phyloP scores from a whole-genome alignment of 2,329 filamentous ascomycete genomes.

The Drechslera avenae region DNA sequence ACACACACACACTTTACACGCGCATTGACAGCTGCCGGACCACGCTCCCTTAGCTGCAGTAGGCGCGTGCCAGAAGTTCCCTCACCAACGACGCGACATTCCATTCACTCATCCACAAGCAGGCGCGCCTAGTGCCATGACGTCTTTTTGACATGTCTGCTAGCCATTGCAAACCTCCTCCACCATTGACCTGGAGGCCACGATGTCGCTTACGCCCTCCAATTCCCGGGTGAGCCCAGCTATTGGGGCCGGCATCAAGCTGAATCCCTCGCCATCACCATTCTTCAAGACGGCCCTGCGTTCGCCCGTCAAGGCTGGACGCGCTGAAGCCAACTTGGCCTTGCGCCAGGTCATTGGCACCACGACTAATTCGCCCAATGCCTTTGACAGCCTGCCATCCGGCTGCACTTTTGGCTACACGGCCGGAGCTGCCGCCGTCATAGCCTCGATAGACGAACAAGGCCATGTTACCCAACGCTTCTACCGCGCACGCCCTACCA shows the following conservation, averaged over 20 bases:
- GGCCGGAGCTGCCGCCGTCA: conserved; percentile 89
- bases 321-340: conserved; percentile 61
- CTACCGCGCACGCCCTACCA: conserved; percentile 79
- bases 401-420: conserved; percentile 81
- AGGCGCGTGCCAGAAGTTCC: conserved; percentile 23
- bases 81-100: conserved; percentile 23
- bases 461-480: conserved; percentile 75
- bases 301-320: conserved; percentile 63
- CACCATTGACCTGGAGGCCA: conserved; percentile 35
- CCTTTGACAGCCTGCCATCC: conserved; percentile 79
- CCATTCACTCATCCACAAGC: conserved; percentile 12
- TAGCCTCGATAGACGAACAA: conserved; percentile 77
- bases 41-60: conserved; percentile 10
- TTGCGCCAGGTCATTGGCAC: conserved; percentile 88
- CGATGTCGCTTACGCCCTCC: conserved; percentile 49
- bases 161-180: conserved; percentile 29
- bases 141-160: conserved; percentile 35
- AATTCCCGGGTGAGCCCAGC: conserved; percentile 49
- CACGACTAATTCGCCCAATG: conserved; percentile 81
- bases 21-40: conserved; percentile 8
- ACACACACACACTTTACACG: not conserved
- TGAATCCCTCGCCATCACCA: conserved; percentile 73
- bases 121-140: conserved; percentile 33
- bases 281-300: conserved; percentile 64
- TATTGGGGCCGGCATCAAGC: conserved; percentile 46